phyloP scores from a whole-genome alignment of 2,329 filamentous ascomycete genomes.

The Beauveria australis region DNA sequence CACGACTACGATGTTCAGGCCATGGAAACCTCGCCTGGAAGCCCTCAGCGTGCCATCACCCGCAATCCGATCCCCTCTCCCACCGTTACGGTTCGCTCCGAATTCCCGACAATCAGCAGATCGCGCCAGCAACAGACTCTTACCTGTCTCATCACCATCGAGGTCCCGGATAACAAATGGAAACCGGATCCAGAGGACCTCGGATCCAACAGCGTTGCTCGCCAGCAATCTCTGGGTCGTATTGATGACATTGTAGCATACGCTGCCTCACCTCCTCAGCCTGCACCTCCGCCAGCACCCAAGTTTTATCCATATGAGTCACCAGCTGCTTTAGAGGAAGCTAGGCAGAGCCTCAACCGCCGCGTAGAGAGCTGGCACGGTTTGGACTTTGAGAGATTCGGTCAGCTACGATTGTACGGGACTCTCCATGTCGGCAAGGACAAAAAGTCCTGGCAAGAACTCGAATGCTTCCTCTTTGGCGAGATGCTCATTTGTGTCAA shows the following conservation, averaged over 20 bases:
- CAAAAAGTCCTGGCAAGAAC: constrained; percentile 90
- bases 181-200: constrained; percentile 75
- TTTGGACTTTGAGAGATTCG: constrained; percentile 85
- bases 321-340: constrained; percentile 68
- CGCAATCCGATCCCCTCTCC: constrained; percentile 87
- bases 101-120: constrained; percentile 88
- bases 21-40: constrained; percentile 79
- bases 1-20: constrained; percentile 96
- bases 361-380: constrained; percentile 99
- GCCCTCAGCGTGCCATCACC: constrained; percentile 55
- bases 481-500: constrained; percentile 99
- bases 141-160: constrained; percentile 88
- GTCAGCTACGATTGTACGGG: constrained; percentile 82
- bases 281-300: constrained; percentile 34
- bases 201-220: constrained; percentile 39
- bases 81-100: constrained; percentile 87
- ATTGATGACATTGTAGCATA: constrained; percentile 47
- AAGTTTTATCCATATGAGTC: constrained; percentile 66
- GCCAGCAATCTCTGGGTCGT: constrained; percentile 31
- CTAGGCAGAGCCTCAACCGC: constrained; percentile 73
- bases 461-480: constrained; percentile 93
- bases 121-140: constrained; percentile 91
- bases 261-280: constrained; percentile 52
- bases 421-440: constrained; percentile 93
- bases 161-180: constrained; percentile 91